Base-by-base conservation (phyloP, 495 filamentous ascomycete genomes). In the Pyrenopolyporus hunteri region DNA sequence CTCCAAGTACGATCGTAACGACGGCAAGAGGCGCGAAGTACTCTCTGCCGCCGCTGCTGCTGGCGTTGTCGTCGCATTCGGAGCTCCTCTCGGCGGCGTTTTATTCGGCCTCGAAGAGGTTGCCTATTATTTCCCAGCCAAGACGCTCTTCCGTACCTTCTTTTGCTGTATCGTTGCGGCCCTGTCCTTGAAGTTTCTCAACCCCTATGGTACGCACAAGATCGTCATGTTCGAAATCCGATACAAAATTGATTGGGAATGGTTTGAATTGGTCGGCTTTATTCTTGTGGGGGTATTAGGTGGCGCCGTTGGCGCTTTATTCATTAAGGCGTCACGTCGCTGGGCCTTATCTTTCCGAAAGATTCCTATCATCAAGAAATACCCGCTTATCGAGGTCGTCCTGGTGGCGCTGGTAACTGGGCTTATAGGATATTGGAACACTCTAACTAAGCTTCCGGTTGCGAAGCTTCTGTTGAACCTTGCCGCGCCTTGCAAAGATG, bases 101-200 rank as follows among this genome's bases (percentile, higher is more conserved):
- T 74, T 96, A 5, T 96, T 98, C 78, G 94, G 90, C 73, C 80
- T 98, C 19, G 94, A 98, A 82, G 93, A 97, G 82, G 77, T 98
- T 8, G 96, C 92, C 72, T 98, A 98, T 73, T 98, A 97, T 71
- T 97, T 97, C 73, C 94, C 93, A 3, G 90, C 94, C n/a, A 98
- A 98, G 75, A 97, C 93, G 2, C 84, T 98, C 2, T 98, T 98
- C 77, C 82, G 94, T 32, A 98, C 94, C 1, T 98, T 98, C 78
- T 98, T 97, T 76, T 97, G 92, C 74, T 98, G 93, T 74, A 98
- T 98, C 66, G 90, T 84, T 1, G 92, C 94, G 17, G 89, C 94
- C 0, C 71, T 98, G 20, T 91, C 93, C 3, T 78, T 98, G 52
- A 96, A 96, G 67, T 96, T 97, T 68, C 80, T 98, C 46, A 93